Base-by-base conservation (phyloP, 495 filamentous ascomycete genomes). In the Podospora didyma region DNA sequence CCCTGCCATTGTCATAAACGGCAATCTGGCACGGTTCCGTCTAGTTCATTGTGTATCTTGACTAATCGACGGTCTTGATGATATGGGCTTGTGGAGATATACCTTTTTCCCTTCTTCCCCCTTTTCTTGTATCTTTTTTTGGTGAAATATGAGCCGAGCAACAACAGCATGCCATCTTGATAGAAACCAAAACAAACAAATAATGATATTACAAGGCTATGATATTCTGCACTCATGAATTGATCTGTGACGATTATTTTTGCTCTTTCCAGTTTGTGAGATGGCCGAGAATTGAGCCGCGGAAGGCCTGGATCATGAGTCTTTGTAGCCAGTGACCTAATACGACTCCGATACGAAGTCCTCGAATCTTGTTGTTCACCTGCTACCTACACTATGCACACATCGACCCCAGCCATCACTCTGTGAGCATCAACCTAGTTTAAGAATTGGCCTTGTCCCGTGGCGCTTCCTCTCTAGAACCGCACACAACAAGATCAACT, bases 1-100 rank as follows among this genome's bases (percentile, higher is more conserved):
- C 39, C 39, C 39, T 42, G 39, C 39, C 39, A 9, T 16, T 42
- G 39, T 42, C n/a, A 14, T 42, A 16, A 7, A 17, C 12, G 26
- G 26, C 26, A 31, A 7, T 16, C n/a, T 42, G 39, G 39, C 39
- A 42, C 39, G 39, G 39, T 42, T 42, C 39, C 39, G 39, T 16
- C 39, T 54, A 54, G 48, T 28, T 53, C 65, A 61, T 53, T 65
- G 24, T 46, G 39, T 54, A 49, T 31, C 53, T 63, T 49, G 53
- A 31, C 9, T 28, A 31, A 19, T 44, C 37, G 9, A 49, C 49
- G 39, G 31, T 56, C 51, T 42, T 55, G 62, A 50, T 59, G 65
- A 48, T 21, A 58, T 60, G 54, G 58, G 53, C 52, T 57, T 45
- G 57, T 22, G 53, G 66, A 62, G 39, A 42, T 14, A 16, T 42